Evolutionary conservation across 225 moss, liverwort and hornwort species (phyloP), one percentile per base, ranked within the genome.

Genomic region (Marchantia paleacea): DNA sequence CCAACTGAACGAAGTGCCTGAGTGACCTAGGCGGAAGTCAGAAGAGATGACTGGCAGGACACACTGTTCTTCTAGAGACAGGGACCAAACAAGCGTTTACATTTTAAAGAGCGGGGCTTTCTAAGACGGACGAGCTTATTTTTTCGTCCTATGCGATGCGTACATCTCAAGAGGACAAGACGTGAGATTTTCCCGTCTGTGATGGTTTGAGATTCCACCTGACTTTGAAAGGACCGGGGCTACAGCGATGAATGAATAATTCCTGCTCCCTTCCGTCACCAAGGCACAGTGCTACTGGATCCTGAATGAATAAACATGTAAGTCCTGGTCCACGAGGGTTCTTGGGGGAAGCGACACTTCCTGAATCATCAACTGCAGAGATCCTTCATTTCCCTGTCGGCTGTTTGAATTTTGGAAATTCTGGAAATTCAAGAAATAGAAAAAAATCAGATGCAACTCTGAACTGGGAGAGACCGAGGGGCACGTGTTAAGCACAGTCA

Each of bases 401-500:
- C 16, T 70, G 28, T 70, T 48, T 15, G 9, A 70, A 16, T 48
- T 48, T 20, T 29, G 9, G 9, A 70, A 9, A 70, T 31, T 70
- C 69, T 15, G 19, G 39, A 49, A 20, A 70, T 29, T 7, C 4
- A 10, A n/a, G 13, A 7, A 28, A 48, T 48, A 48, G 39, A 39
- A 39, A 39, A 39, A 5, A 39, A 5, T 5, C 39, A 39, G 39
- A 39, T 39, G 39, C 39, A 39, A 39, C 39, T 39, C 39, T 19
- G 48, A 47, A 49, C 4, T 20, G 28, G 19, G 28, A 70, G 69
- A 47, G 7, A 10, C 20, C 7, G 14, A 26, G 69, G 18, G 19
- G 47, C 69, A 70, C 69, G 69, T 70, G 69, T 70, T 70, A 18
- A 10, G 69, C 69, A 70, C 69, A 70, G 48, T 0, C 13, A 48